phyloP scores from a whole-genome alignment of 2,329 filamentous ascomycete species.

The Talaromyces funiculosus region DNA sequence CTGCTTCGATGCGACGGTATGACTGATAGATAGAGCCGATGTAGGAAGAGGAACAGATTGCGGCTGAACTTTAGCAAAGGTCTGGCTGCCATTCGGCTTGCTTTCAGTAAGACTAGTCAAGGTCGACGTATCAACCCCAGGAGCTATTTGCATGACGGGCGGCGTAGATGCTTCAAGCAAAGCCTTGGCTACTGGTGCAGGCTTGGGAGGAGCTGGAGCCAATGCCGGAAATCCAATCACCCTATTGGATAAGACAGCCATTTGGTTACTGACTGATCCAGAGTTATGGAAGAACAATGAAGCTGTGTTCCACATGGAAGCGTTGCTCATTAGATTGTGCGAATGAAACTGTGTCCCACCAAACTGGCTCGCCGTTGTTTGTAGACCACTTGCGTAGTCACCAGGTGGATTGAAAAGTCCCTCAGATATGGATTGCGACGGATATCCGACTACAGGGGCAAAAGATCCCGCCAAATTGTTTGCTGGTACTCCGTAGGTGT shows the following conservation, averaged over 20 bases:
- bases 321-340: not conserved
- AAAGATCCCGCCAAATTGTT: not conserved
- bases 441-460: not conserved
- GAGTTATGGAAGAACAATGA: not conserved
- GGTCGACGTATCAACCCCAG: not conserved
- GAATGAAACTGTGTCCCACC: not conserved
- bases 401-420: not conserved
- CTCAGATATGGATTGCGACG: not conserved
- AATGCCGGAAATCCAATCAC: not conserved
- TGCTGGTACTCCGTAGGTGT: not conserved
- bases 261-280: not conserved
- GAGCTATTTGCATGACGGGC: not conserved
- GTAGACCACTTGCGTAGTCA: not conserved
- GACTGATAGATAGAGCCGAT: not conserved
- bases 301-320: not conserved
- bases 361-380: not conserved
- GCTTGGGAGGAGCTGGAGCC: not conserved
- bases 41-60: not conserved
- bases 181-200: not conserved
- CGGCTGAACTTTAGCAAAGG: not conserved
- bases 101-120: not conserved
- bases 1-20: not conserved
- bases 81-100: not conserved
- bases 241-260: constrained; percentile 5
- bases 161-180: not conserved